phyloP scores from a whole-genome alignment of 202 grass and related monocot species.

The Brachypodium distachyon region DNA sequence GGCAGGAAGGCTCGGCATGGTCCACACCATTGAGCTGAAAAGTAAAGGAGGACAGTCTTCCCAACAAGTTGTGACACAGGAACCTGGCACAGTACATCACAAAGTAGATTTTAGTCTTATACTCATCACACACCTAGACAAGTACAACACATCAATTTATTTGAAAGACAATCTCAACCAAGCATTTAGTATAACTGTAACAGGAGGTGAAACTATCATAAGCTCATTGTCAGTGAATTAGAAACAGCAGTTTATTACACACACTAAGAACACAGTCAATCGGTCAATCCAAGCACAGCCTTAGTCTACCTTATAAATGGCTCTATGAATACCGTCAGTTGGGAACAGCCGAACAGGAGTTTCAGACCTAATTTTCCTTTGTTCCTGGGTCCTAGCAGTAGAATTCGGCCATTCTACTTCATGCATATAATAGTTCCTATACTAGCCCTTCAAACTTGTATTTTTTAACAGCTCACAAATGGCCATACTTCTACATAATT shows the following conservation, averaged over 20 bases:
- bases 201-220: not conserved
- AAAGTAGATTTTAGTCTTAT: constrained; percentile 1
- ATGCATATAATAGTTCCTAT: not conserved
- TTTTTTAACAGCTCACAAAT: too few relatives aligned
- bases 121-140: not conserved
- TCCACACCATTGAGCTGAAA: constrained; percentile 71
- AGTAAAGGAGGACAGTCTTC: constrained; percentile 87
- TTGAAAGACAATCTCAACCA: not conserved
- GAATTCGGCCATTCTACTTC: not conserved
- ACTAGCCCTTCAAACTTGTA: not conserved
- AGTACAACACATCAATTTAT: not conserved
- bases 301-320: not conserved
- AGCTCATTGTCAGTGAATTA: not conserved
- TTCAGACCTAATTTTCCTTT: not conserved
- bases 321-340: not conserved
- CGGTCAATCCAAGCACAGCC: too few relatives aligned
- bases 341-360: not conserved
- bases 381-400: not conserved
- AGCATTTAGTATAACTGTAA: not conserved
- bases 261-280: too few relatives aligned
- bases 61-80: constrained; percentile 66
- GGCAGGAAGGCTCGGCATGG: constrained; percentile 80
- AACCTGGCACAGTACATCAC: constrained; percentile 34
- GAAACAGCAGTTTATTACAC: not conserved
- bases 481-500: too few relatives aligned